Percentiles rank a stretch among this genome's conserved stretches.
Evolutionary conservation across 2,329 filamentous ascomycete species (phyloP).

Genomic region (Colletotrichum sojae): DNA sequence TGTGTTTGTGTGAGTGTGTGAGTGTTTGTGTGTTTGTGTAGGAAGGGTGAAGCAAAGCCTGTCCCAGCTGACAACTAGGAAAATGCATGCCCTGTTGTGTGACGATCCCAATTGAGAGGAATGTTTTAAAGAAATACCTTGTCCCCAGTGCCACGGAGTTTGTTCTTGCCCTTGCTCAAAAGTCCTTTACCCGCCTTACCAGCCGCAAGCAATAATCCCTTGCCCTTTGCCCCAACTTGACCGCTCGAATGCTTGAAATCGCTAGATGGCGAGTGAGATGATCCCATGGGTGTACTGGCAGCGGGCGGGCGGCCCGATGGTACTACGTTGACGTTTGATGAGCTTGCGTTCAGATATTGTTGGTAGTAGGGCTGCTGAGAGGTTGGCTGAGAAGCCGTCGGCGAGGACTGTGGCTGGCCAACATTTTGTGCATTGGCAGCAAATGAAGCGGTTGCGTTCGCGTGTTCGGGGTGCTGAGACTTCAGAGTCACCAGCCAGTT

Average conservation of each 20-base stretch:
- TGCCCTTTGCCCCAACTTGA: constrained; percentile 85
- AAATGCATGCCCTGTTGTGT: constrained; percentile 43
- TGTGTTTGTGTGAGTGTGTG: no score
- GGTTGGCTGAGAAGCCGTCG: constrained; percentile 45
- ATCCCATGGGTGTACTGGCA: constrained; percentile 53
- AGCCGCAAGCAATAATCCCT: constrained; percentile 88
- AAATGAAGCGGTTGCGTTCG: constrained; percentile 53
- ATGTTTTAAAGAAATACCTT: constrained; percentile 85
- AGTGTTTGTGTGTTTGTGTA: constrained; percentile 2
- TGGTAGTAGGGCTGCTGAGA: constrained; percentile 68
- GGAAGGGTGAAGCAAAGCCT: constrained; percentile 24
- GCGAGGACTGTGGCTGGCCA: constrained; percentile 37
- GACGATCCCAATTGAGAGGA: constrained; percentile 47
- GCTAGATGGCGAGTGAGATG: constrained; percentile 57
- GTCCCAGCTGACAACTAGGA: constrained; percentile 41
- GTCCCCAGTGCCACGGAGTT: constrained; percentile 80
- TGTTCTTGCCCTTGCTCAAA: constrained; percentile 91
- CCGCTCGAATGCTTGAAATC: constrained; percentile 69
- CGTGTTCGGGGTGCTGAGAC: constrained; percentile 63
- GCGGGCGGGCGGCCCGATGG: constrained; percentile 48
- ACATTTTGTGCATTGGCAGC: constrained; percentile 40
- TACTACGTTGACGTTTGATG: constrained; percentile 49
- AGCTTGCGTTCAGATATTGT: constrained; percentile 68
- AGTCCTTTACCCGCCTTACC: constrained; percentile 92
- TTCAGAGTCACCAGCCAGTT: constrained; percentile 67